Evolutionary conservation across 1,284 basidiomycete genomes (phyloP).

Genomic region (Cutaneotrichosporon dermatis): DNA sequence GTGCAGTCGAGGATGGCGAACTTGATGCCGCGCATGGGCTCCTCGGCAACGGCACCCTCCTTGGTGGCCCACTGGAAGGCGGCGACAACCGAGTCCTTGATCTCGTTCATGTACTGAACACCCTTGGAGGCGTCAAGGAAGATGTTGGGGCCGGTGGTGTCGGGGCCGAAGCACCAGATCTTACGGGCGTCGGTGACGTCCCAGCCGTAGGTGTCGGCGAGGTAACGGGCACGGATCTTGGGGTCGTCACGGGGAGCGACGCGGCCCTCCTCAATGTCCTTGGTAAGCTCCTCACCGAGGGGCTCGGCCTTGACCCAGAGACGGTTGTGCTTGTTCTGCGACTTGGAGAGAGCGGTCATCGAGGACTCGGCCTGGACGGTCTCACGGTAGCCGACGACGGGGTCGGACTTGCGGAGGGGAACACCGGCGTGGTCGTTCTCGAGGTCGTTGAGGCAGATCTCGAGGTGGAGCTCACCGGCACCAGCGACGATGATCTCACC

Average conservation of each 20-base stretch:
- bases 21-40: constrained; percentile 98
- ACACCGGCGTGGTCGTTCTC: constrained; percentile 99
- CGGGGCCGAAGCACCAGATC: constrained; percentile 99
- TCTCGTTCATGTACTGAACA: constrained; percentile 96
- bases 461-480: constrained; percentile 98
- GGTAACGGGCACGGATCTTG: constrained; percentile 89
- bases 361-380: constrained; percentile 94
- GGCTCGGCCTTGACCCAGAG: constrained; percentile 91
- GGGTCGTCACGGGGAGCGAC: constrained; percentile 93
- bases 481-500: constrained; percentile 99
- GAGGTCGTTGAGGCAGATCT: constrained; percentile 99
- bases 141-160: constrained; percentile 95
- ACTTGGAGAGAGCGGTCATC: constrained; percentile 96
- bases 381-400: constrained; percentile 97
- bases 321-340: constrained; percentile 99
- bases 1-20: constrained; percentile 49
- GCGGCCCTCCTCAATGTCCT: constrained; percentile 85
- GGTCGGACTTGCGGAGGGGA: constrained; percentile 97
- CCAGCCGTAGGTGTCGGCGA: constrained; percentile 97
- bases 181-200: constrained; percentile 99
- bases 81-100: constrained; percentile 99
- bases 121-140: constrained; percentile 98
- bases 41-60: constrained; percentile 94
- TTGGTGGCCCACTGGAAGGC: constrained; percentile 99
- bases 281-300: constrained; percentile 87